Evolutionary conservation across 257 asterid genomes (phyloP).

Genomic region (Solanum appendiculatum): DNA sequence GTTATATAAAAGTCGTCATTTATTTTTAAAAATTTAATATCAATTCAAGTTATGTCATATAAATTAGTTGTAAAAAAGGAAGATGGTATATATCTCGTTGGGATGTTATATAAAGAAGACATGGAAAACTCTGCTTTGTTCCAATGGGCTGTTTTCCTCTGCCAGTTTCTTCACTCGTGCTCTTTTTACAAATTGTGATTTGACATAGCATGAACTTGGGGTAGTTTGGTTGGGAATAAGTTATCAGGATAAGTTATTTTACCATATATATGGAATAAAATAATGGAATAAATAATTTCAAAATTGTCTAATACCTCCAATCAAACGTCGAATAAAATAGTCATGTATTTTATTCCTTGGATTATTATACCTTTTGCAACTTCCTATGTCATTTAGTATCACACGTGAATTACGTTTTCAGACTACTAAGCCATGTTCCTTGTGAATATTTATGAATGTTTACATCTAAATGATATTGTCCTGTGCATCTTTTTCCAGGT

Average conservation of each 20-base stretch:
- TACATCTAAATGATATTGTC: background rate
- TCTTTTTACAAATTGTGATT: background rate
- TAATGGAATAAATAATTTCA: too few species aligned
- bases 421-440: background rate
- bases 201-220: background rate
- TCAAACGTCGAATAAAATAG: background rate
- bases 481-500: background rate
- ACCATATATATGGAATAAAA: too few species aligned
- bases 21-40: background rate
- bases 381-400: background rate
- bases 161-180: background rate
- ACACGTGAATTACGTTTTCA: background rate
- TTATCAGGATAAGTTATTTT: too few species aligned
- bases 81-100: background rate
- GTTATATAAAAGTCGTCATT: background rate
- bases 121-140: background rate
- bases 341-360: background rate
- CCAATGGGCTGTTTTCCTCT: background rate
- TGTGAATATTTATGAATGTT: background rate
- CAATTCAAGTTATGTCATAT: too few species aligned
- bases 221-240: background rate
- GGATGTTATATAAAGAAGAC: background rate
- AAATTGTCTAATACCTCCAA: background rate
- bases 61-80: background rate
- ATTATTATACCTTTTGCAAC: background rate